A percentile compares a stretch with the other conserved stretches of the same genome.
Evolutionary conservation across 192 early-diverging fungal species (phyloP).

Genomic region (Backusella mclennaniae): DNA sequence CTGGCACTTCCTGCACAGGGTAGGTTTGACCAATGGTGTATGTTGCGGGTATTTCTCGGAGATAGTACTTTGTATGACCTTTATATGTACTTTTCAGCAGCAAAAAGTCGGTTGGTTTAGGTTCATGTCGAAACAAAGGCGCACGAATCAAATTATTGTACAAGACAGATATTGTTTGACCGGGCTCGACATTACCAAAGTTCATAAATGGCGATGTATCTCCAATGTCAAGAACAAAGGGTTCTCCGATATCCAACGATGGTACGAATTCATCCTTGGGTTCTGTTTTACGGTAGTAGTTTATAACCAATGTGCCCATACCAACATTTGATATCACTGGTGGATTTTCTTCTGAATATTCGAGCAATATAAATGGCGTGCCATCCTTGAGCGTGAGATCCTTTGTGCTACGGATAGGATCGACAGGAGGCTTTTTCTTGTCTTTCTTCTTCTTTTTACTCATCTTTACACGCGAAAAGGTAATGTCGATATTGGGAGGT

Average conservation of each 20-base stretch:
- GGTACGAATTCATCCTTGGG: conserved; percentile 79
- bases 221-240: conserved; percentile 81
- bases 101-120: conserved; percentile 78
- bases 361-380: conserved; percentile 77
- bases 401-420: conserved; percentile 76
- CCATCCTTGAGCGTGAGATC: conserved; percentile 91
- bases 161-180: conserved; percentile 83
- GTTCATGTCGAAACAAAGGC: conserved; percentile 80
- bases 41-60: conserved; percentile 78
- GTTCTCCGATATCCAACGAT: conserved; percentile 78
- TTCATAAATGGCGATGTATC: conserved; percentile 92
- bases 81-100: conserved; percentile 78
- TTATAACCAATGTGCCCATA: conserved; percentile 92
- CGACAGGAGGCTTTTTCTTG: conserved; percentile 63
- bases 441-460: conserved; percentile 75
- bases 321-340: conserved; percentile 89
- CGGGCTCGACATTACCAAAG: conserved; percentile 93
- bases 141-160: conserved; percentile 96
- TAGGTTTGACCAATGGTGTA: conserved; percentile 93
- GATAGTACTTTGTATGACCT: conserved; percentile 79
- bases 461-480: conserved; percentile 74
- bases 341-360: conserved; percentile 97
- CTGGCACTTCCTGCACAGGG: conserved; percentile 91
- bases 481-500: conserved; percentile 54
- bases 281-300: conserved; percentile 92